Evolutionary conservation across 352 stramenopile genomes (phyloP).

Genomic region (Thalassiosira livingstoniorum): DNA sequence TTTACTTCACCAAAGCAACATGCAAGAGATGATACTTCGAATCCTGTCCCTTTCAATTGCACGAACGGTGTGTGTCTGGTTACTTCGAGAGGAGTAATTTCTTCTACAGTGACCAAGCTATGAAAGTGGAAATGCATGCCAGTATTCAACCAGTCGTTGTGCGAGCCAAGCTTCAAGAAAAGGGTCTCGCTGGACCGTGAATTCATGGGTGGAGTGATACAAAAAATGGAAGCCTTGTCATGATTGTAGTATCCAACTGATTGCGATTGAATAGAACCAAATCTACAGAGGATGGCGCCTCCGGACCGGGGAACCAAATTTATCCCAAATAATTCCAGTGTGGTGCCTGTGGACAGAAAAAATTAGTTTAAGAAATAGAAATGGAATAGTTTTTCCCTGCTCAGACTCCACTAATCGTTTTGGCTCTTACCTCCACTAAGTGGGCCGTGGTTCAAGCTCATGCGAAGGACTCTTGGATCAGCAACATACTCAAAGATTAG

Average conservation of each 20-base stretch:
- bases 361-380: no score
- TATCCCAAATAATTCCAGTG: constrained; percentile 27
- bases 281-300: constrained; percentile 21
- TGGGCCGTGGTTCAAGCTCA: constrained; percentile 19
- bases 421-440: constrained; percentile 25
- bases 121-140: constrained; percentile 41
- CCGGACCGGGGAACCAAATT: constrained; percentile 42
- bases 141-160: constrained; percentile 34
- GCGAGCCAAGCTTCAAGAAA: constrained; percentile 20
- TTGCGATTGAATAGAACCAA: constrained; percentile 23
- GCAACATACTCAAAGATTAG: constrained; percentile 41
- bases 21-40: not conserved
- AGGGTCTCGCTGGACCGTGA: constrained; percentile 2
- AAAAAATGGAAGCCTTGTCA: constrained; percentile 11
- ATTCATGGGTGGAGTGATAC: constrained; percentile 22
- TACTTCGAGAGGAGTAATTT: constrained; percentile 30
- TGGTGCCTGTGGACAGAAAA: no score
- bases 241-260: constrained; percentile 39
- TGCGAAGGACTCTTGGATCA: constrained; percentile 11
- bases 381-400: no score
- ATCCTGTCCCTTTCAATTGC: constrained; percentile 13
- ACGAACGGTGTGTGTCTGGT: constrained; percentile 7
- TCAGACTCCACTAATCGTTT: no score
- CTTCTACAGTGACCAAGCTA: constrained; percentile 27
- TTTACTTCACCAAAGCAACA: constrained; percentile 30